Percentiles rank a stretch among this genome's conserved stretches.
Conservation (phyloP, 805 yeast genomes). For the Schizosaccharomyces octosporus region DNA sequence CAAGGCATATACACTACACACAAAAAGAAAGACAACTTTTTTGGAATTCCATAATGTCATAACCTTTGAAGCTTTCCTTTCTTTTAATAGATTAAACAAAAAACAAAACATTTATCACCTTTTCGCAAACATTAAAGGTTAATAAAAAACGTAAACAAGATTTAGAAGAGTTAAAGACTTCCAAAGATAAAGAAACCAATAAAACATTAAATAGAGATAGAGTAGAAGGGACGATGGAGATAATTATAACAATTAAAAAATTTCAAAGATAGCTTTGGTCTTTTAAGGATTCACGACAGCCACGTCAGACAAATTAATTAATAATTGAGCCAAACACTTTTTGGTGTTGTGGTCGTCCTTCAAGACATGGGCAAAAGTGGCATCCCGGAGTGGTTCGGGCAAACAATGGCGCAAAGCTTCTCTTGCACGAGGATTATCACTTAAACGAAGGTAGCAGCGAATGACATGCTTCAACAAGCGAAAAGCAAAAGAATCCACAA, state of each 20-base stretch:
- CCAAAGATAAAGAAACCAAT: too few relatives aligned
- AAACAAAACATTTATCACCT: too few relatives aligned
- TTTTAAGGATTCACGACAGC: neutral
- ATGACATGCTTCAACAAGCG: slow-evolving; percentile 79
- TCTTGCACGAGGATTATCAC: slow-evolving; percentile 78
- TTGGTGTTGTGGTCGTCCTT: slow-evolving; percentile 76
- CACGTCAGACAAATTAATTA: slow-evolving; percentile 33
- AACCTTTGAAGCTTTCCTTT: too few relatives aligned
- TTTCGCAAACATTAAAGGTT: too few relatives aligned
- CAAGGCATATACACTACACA: too few relatives aligned
- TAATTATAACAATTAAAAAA: neutral
- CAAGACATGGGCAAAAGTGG: slow-evolving; percentile 53
- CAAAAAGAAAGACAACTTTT: too few relatives aligned
- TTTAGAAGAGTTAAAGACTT: too few relatives aligned
- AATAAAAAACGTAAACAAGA: too few relatives aligned
- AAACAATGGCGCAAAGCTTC: slow-evolving; percentile 58
- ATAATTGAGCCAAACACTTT: slow-evolving; percentile 60
- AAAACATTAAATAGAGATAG: neutral
- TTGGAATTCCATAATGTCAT: too few relatives aligned
- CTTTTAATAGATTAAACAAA: too few relatives aligned
- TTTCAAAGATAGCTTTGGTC: neutral
- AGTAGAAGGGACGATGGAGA: neutral
- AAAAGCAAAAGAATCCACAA: slow-evolving; percentile 51
- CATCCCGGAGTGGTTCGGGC: slow-evolving; percentile 72
- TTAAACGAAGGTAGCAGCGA: slow-evolving; percentile 69